Conservation (phyloP, 495 filamentous ascomycete species). For the Xylona heveae region DNA sequence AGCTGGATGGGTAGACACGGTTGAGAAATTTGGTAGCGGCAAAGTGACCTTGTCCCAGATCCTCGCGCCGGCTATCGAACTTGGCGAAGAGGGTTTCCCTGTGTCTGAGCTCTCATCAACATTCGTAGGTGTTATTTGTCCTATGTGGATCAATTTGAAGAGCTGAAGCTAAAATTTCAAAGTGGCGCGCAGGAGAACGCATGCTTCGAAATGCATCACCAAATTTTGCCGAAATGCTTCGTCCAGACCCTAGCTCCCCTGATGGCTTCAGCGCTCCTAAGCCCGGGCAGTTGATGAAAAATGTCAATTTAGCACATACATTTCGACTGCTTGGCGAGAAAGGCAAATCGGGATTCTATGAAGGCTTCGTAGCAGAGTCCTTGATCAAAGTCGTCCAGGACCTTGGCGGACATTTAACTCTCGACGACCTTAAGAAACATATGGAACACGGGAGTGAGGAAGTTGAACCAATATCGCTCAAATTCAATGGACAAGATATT, state of each 20-base stretch:
- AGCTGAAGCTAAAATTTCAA: background rate
- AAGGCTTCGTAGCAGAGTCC: conserved; percentile 57
- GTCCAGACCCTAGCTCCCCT: conserved; percentile 37
- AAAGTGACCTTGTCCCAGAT: conserved; percentile 62
- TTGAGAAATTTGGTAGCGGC: conserved; percentile 83
- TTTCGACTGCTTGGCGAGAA: conserved; percentile 61
- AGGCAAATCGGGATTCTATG: conserved; percentile 82
- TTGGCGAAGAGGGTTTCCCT: conserved; percentile 78
- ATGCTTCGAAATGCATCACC: conserved; percentile 49
- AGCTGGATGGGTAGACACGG: conserved; percentile 81
- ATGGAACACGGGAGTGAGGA: conserved; percentile 53
- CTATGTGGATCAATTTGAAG: no score
- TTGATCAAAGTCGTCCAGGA: conserved; percentile 57
- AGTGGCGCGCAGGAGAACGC: conserved; percentile 48
- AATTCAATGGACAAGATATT: conserved; percentile 50
- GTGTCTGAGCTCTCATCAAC: conserved; percentile 59
- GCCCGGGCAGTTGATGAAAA: conserved; percentile 78
- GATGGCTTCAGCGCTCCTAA: conserved; percentile 48
- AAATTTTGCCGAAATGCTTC: conserved; percentile 70
- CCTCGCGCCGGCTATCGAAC: conserved; percentile 59
- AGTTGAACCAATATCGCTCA: conserved; percentile 59
- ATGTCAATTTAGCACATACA: conserved; percentile 59
- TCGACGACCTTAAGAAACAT: conserved; percentile 64
- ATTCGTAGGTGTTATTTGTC: conserved; percentile 31
- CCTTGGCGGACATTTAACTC: conserved; percentile 55